phyloP scores from a whole-genome alignment of 2,329 filamentous ascomycete genomes.

The Scedosporium boydii region DNA sequence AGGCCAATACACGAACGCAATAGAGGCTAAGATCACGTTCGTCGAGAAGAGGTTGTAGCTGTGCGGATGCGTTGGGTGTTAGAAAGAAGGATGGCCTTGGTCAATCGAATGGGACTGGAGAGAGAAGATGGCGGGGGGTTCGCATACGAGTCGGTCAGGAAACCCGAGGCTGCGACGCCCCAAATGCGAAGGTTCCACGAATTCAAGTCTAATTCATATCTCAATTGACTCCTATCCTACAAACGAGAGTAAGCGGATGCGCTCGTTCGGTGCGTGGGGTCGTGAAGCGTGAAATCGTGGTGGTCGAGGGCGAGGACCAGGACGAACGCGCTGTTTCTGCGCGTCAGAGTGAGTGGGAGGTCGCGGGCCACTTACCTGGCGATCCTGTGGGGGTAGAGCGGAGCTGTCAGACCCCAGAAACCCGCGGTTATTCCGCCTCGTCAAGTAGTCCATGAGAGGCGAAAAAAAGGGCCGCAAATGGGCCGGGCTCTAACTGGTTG shows the following conservation, averaged over 20 bases:
- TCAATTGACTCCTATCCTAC: constrained; percentile 40
- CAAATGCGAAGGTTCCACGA: constrained; percentile 45
- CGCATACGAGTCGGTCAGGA: constrained; percentile 42
- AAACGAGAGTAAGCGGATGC: constrained; percentile 11
- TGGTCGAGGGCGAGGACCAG: neutral
- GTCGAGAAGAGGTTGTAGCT: constrained; percentile 46
- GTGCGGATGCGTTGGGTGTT: neutral
- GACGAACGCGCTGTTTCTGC: neutral
- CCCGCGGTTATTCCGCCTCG: constrained; percentile 31
- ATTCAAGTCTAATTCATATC: constrained; percentile 44
- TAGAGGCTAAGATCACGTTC: constrained; percentile 43
- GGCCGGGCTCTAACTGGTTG: neutral
- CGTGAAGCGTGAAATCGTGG: neutral
- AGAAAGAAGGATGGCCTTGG: neutral
- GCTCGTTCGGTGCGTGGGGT: neutral
- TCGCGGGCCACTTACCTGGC: constrained; percentile 25
- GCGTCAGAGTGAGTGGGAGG: neutral
- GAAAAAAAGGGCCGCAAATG: neutral
- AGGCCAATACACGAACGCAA: constrained; percentile 44
- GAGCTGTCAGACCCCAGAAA: constrained; percentile 41
- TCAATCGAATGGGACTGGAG: neutral
- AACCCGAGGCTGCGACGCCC: constrained; percentile 45
- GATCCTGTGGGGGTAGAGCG: constrained; percentile 37
- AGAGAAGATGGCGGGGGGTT: constrained; percentile 1
- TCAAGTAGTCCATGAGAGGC: constrained; percentile 1